Evolutionary conservation across 2,329 filamentous ascomycete species (phyloP).

Genomic region (Fusarium aywerte): DNA sequence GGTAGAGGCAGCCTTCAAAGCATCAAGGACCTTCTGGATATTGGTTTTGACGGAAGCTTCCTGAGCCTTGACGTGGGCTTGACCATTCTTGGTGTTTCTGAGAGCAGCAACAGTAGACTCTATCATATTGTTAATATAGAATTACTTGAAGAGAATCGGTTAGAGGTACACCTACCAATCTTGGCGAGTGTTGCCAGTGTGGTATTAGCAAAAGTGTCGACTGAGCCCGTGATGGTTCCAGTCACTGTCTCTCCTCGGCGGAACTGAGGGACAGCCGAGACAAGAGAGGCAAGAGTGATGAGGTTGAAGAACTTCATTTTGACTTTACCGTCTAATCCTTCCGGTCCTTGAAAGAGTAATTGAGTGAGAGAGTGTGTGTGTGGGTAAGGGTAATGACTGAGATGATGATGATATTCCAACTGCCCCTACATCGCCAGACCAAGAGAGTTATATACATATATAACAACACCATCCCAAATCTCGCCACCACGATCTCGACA

Average conservation of each 20-base stretch:
- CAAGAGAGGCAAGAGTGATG: constrained; percentile 23
- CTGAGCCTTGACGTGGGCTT: not conserved
- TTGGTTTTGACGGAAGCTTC: not conserved
- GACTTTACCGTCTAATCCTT: not conserved
- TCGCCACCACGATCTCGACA: constrained; percentile 11
- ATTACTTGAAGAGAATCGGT: fast-evolving
- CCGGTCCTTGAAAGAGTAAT: not conserved
- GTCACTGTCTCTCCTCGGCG: constrained; percentile 17
- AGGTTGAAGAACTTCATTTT: constrained; percentile 36
- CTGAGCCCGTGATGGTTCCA: constrained; percentile 1
- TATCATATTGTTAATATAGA: not conserved
- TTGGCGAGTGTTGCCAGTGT: not conserved
- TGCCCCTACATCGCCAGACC: not conserved
- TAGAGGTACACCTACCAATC: constrained; percentile 3
- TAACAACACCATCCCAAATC: not conserved
- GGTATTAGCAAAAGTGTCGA: not conserved
- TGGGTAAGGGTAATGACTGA: constrained; percentile 3
- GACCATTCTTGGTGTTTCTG: not conserved
- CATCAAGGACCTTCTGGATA: not conserved
- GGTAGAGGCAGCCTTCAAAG: not conserved
- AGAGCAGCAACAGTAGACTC: not conserved
- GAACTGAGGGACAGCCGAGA: constrained; percentile 14
- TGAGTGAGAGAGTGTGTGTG: not conserved
- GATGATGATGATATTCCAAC: not conserved
- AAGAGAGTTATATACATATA: constrained; percentile 25